phyloP scores from a whole-genome alignment of 768 basidiomycete genomes.

The Favolaschia claudopus region DNA sequence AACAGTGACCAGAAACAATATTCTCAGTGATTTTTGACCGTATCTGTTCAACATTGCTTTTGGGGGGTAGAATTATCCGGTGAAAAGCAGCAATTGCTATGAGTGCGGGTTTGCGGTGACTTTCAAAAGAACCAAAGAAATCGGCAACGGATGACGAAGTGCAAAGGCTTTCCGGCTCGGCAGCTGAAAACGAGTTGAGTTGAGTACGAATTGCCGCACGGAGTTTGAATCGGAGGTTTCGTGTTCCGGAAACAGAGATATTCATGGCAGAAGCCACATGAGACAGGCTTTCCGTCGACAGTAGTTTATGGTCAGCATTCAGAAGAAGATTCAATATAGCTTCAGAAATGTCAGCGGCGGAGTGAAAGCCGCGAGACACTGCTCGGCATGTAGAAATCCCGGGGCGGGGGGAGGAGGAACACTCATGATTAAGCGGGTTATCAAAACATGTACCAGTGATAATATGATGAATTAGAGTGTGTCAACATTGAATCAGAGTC shows the following conservation, averaged over 20 bases:
- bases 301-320: not conserved
- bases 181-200: not conserved
- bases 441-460: not conserved
- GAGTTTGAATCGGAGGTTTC: slow-evolving; percentile 7
- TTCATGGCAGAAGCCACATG: slow-evolving; percentile 8
- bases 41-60: not conserved
- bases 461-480: not conserved
- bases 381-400: not conserved
- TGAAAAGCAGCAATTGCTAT: slow-evolving; percentile 1
- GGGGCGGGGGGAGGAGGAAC: not conserved
- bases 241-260: not conserved
- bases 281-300: slow-evolving; percentile 1
- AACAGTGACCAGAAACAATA: slow-evolving; percentile 1
- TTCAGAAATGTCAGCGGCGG: not conserved
- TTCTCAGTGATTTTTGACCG: not conserved
- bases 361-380: not conserved
- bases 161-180: not conserved
- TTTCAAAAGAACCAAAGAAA: slow-evolving; percentile 5
- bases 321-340: not conserved
- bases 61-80: not conserved
- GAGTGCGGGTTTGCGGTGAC: not conserved
- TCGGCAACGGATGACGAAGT: not conserved
- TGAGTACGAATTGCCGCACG: not conserved
- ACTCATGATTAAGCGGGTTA: not conserved
- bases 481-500: slow-evolving; percentile 3